Evolutionary conservation across 2,329 filamentous ascomycete genomes (phyloP).

Genomic region (Pseudohalonectria lignicola): DNA sequence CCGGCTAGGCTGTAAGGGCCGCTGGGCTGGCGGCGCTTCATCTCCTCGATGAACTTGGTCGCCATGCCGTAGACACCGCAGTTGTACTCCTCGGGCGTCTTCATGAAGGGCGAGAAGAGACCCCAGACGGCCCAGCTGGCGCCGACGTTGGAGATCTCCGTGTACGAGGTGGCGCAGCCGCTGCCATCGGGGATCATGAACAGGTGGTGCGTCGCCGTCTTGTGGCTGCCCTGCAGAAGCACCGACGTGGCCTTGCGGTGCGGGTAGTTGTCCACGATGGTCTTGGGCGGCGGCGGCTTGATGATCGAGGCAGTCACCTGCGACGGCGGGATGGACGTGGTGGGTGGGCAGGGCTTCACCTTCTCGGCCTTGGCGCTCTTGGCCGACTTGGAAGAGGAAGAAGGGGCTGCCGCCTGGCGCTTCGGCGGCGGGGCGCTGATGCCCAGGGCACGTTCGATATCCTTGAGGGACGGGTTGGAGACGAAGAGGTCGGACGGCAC

Average conservation of each 20-base stretch:
- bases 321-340: conserved; percentile 13
- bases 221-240: conserved; percentile 38
- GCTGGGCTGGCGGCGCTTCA: conserved; percentile 57
- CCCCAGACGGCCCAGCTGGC: conserved; percentile 35
- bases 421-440: conserved; percentile 26
- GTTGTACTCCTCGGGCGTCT: conserved; percentile 52
- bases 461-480: conserved; percentile 50
- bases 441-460: conserved; percentile 54
- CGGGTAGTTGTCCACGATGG: conserved; percentile 29
- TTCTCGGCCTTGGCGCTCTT: conserved; percentile 8
- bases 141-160: conserved; percentile 42
- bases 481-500: conserved; percentile 51
- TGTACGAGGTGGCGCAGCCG: conserved; percentile 57
- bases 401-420: conserved; percentile 6
- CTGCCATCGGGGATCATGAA: conserved; percentile 46
- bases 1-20: conserved; percentile 61
- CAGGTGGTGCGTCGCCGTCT: conserved; percentile 33
- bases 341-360: conserved; percentile 16
- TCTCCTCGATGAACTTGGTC: conserved; percentile 55
- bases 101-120: conserved; percentile 63
- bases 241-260: conserved; percentile 37
- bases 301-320: conserved; percentile 34
- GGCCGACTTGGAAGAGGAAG: conserved; percentile 14
- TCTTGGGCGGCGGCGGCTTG: conserved; percentile 26
- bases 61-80: conserved; percentile 57